These are phyloP conservation scores for Hygrocybe coccinea DNA, from an alignment of 768 basidiomycete species.

Conservation along the genomic window DNA sequence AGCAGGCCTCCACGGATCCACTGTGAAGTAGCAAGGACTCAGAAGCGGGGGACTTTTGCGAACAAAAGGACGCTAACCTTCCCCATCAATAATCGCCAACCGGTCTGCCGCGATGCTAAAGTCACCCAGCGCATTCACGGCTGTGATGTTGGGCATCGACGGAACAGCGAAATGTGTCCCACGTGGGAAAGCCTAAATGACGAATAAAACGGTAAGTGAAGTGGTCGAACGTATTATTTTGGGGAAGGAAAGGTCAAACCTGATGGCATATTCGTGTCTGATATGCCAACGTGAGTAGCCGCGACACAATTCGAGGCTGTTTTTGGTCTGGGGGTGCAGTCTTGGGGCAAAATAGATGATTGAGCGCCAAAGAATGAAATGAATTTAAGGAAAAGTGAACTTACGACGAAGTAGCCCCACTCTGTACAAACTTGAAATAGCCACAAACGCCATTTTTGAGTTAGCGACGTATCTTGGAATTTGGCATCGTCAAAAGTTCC, in stretches of 20 bases:
- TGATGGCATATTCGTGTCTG: slow-evolving; percentile 63
- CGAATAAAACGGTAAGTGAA: neutral
- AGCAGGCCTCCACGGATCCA: slow-evolving; percentile 87
- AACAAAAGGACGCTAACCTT: slow-evolving; percentile 42
- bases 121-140: slow-evolving; percentile 80
- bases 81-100: slow-evolving; percentile 84
- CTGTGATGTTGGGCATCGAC: slow-evolving; percentile 67
- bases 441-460: slow-evolving; percentile 84
- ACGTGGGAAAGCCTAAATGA: slow-evolving; percentile 62
- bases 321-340: slow-evolving; percentile 69
- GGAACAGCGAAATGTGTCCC: slow-evolving; percentile 75
- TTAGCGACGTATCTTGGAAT: slow-evolving; percentile 56
- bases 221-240: too few relatives aligned
- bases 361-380: neutral
- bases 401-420: slow-evolving; percentile 90
- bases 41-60: neutral
- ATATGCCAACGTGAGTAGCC: slow-evolving; percentile 67
- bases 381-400: slow-evolving; percentile 16
- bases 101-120: slow-evolving; percentile 76
- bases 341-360: slow-evolving; percentile 31
- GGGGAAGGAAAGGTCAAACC: slow-evolving; percentile 25
- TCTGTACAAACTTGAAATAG: slow-evolving; percentile 88
- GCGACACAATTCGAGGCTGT: slow-evolving; percentile 74
- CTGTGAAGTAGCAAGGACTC: slow-evolving; percentile 30
- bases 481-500: slow-evolving; percentile 70